These are phyloP conservation scores for Rubus parviflorus DNA, from an alignment of 306 rosid species.

Conservation along the genomic window DNA sequence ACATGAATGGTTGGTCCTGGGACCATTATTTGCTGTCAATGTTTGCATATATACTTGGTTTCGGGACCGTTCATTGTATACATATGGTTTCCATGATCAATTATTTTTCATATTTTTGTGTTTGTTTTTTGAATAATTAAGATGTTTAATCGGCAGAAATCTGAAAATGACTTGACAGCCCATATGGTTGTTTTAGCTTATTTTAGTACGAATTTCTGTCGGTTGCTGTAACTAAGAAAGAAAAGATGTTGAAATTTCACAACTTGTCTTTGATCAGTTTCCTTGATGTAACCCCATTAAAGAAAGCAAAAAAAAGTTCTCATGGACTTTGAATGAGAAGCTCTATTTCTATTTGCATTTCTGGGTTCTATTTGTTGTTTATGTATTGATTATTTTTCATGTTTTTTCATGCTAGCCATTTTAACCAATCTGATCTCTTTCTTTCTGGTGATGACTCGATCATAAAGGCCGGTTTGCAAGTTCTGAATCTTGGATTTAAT, in stretches of 20 bases:
- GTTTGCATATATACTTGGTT: background rate
- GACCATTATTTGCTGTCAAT: constrained; percentile 3
- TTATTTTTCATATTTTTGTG: background rate
- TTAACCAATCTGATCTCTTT: background rate
- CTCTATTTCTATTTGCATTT: background rate
- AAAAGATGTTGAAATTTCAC: constrained; percentile 22
- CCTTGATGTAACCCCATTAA: constrained; percentile 9
- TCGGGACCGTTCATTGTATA: background rate
- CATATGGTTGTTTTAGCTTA: constrained; percentile 14
- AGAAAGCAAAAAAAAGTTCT: background rate
- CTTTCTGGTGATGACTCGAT: background rate
- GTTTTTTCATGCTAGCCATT: background rate
- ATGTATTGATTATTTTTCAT: background rate
- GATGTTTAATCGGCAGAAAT: background rate
- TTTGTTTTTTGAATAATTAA: background rate
- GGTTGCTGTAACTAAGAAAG: constrained; percentile 30
- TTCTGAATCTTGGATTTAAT: background rate
- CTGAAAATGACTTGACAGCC: constrained; percentile 35
- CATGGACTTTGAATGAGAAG: constrained; percentile 13
- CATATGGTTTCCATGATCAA: background rate
- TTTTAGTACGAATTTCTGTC: constrained; percentile 24
- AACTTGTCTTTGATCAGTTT: constrained; percentile 11
- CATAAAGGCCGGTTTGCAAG: background rate
- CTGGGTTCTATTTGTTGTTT: background rate
- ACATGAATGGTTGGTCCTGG: background rate